These are phyloP conservation scores for Fagus sylvatica DNA, from an alignment of 306 rosid genomes.

Conservation along the genomic window DNA sequence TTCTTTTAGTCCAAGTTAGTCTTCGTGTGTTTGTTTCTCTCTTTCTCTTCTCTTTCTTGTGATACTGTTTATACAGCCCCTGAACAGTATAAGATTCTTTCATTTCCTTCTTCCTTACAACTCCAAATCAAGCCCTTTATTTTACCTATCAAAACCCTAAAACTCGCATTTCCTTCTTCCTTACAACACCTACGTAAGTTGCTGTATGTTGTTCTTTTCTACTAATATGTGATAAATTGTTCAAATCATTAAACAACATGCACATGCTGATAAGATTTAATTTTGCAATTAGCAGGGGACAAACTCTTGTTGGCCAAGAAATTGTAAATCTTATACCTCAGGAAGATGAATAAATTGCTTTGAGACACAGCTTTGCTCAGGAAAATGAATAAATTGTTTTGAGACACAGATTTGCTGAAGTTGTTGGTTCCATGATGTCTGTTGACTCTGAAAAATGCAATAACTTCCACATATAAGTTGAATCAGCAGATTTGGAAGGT, in stretches of 20 bases:
- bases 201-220: not conserved
- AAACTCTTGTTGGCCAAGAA: constrained; percentile 80
- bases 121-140: no score
- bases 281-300: constrained; percentile 53
- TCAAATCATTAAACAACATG: not conserved
- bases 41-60: no score
- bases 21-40: no score
- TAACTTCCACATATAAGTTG: constrained; percentile 30
- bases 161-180: no score
- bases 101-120: no score
- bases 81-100: no score
- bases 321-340: constrained; percentile 34
- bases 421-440: constrained; percentile 31
- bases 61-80: no score
- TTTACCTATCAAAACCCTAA: no score
- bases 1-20: no score
- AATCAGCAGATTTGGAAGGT: constrained; percentile 18
- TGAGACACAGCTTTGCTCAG: constrained; percentile 20
- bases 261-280: constrained; percentile 16
- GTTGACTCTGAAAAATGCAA: constrained; percentile 27
- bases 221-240: not conserved
- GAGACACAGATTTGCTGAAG: constrained; percentile 23
- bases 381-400: constrained; percentile 44
- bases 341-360: constrained; percentile 47
- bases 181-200: not conserved